Percentiles rank a stretch among this genome's conserved stretches.
phyloP scores from a whole-genome alignment of 1,284 basidiomycete genomes.

The Boletus sp. region DNA sequence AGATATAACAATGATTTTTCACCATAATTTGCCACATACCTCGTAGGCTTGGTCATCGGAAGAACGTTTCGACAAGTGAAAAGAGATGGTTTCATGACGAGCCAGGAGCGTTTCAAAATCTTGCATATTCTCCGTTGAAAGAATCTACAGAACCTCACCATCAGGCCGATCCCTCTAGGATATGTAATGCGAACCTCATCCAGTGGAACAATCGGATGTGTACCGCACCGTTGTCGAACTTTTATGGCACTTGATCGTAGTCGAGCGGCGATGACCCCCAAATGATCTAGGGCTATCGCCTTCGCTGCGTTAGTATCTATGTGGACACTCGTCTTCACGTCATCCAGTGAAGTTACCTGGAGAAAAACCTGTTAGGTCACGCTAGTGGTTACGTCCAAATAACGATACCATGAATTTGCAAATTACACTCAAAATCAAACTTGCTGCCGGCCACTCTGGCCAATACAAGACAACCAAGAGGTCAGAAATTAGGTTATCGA shows the following conservation, averaged over 20 bases:
- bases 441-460: conserved; percentile 96
- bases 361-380: background rate
- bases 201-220: conserved; percentile 48
- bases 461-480: conserved; percentile 86
- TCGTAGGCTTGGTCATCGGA: conserved; percentile 76
- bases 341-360: conserved; percentile 68
- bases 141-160: conserved; percentile 42
- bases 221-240: conserved; percentile 37
- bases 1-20: background rate
- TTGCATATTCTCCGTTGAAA: conserved; percentile 48
- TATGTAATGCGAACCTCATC: conserved; percentile 54
- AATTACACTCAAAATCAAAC: conserved; percentile 72
- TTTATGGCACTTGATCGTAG: conserved; percentile 62
- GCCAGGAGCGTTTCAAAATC: conserved; percentile 55
- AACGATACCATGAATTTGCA: conserved; percentile 77
- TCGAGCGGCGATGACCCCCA: conserved; percentile 86
- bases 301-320: conserved; percentile 80
- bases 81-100: conserved; percentile 60
- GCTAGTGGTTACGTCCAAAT: background rate
- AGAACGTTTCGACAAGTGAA: conserved; percentile 62
- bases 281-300: conserved; percentile 86
- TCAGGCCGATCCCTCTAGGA: background rate
- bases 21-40: conserved; percentile 37
- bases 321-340: conserved; percentile 63
- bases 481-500: conserved; percentile 88